These are phyloP conservation scores for Stemphylium vesicarium DNA, from an alignment of 2,329 filamentous ascomycete species.

Conservation along the genomic window DNA sequence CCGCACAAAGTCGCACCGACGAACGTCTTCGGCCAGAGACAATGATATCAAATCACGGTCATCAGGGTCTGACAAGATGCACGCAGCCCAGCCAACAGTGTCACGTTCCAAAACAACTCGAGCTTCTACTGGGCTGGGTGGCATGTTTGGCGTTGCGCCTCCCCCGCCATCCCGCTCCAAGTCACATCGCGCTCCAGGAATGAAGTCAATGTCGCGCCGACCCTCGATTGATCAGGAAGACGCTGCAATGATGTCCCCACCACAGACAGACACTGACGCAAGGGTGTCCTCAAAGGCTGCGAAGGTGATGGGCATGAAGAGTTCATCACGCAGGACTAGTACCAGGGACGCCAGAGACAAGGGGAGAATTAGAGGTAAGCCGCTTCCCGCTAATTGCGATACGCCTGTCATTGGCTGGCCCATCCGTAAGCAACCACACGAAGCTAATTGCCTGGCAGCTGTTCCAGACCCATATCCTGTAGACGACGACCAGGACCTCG, in stretches of 20 bases:
- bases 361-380: constrained; percentile 58
- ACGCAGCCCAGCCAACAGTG: constrained; percentile 52
- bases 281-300: constrained; percentile 78
- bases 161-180: constrained; percentile 67
- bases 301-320: constrained; percentile 70
- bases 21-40: constrained; percentile 57
- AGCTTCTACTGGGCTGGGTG: constrained; percentile 66
- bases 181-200: constrained; percentile 67
- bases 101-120: constrained; percentile 59
- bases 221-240: constrained; percentile 70
- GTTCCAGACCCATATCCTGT: constrained; percentile 66
- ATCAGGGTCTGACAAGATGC: constrained; percentile 74
- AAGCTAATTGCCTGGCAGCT: constrained; percentile 44
- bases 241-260: constrained; percentile 72
- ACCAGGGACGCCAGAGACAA: constrained; percentile 47
- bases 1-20: constrained; percentile 63
- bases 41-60: constrained; percentile 71
- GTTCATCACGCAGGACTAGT: constrained; percentile 52
- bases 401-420: constrained; percentile 29
- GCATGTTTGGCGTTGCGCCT: constrained; percentile 66
- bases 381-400: constrained; percentile 25
- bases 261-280: constrained; percentile 67
- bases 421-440: constrained; percentile 45
- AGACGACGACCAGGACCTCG: constrained; percentile 65
- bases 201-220: constrained; percentile 68